Conservation (phyloP, 345 rosid genomes). For the Sapria himalayana region DNA sequence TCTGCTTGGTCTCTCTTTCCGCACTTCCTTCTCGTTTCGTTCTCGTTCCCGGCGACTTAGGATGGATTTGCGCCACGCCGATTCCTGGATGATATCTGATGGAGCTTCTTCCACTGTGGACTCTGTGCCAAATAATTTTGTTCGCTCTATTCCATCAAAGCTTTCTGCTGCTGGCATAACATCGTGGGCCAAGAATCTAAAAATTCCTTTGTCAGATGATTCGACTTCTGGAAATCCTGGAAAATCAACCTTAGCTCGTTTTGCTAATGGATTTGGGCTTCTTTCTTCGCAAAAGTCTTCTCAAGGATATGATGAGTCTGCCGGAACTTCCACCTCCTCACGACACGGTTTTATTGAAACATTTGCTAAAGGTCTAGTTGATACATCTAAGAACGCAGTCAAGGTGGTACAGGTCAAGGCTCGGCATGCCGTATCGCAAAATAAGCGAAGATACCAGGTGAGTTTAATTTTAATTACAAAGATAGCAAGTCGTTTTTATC, state of each 20-base stretch:
- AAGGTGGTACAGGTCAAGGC: conserved; percentile 87
- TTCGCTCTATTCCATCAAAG: conserved; percentile 32
- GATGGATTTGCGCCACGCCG: no score
- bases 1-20: no score
- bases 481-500: no score
- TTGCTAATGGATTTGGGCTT: conserved; percentile 53
- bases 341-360: conserved; percentile 52
- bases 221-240: conserved; percentile 28
- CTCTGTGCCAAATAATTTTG: conserved; percentile 17
- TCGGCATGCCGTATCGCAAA: conserved; percentile 74
- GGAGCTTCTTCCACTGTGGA: conserved; percentile 18
- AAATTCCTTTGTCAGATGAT: conserved; percentile 49
- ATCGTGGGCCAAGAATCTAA: conserved; percentile 55
- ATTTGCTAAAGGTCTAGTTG: conserved; percentile 56
- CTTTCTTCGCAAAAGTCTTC: conserved; percentile 55
- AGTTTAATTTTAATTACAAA: no score
- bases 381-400: conserved; percentile 72
- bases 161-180: conserved; percentile 37
- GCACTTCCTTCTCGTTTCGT: no score
- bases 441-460: conserved; percentile 78
- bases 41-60: no score
- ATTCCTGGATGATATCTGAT: no score
- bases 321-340: conserved; percentile 23
- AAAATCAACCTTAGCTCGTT: conserved; percentile 52
- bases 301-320: conserved; percentile 23